phyloP scores from a whole-genome alignment of 805 yeast species.

The Lipomyces kockii region DNA sequence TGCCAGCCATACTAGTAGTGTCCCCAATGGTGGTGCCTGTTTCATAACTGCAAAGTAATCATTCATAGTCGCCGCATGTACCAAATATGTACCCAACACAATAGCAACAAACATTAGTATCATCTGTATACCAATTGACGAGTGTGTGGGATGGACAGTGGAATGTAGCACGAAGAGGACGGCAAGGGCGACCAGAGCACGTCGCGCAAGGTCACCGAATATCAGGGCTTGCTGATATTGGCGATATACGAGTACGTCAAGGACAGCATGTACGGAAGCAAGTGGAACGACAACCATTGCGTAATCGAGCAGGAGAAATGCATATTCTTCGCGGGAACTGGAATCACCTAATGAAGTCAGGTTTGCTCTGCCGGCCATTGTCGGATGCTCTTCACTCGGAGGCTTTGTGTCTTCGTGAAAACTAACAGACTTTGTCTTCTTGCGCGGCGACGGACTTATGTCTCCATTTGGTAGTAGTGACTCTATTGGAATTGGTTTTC shows the following conservation, averaged over 20 bases:
- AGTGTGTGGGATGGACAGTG: constrained; percentile 40
- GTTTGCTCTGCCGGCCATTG: constrained; percentile 13
- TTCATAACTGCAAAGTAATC: constrained; percentile 49
- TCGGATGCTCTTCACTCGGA: constrained; percentile 27
- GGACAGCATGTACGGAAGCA: constrained; percentile 44
- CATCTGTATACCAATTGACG: constrained; percentile 36
- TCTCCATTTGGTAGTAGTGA: constrained; percentile 9
- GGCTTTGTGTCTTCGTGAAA: constrained; percentile 34
- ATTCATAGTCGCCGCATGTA: constrained; percentile 44
- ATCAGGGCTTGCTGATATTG: constrained; percentile 45
- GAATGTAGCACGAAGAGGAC: constrained; percentile 42
- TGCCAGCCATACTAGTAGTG: constrained; percentile 49
- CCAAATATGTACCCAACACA: constrained; percentile 45
- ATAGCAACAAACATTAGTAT: constrained; percentile 38
- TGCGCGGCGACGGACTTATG: constrained; percentile 12
- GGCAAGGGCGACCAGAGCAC: constrained; percentile 41
- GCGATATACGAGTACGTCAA: constrained; percentile 46
- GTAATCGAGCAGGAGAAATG: constrained; percentile 42
- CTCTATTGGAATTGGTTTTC: constrained; percentile 9
- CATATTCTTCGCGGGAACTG: constrained; percentile 35
- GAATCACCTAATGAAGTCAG: constrained; percentile 1
- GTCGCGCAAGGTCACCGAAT: constrained; percentile 33
- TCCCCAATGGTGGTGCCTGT: constrained; percentile 50
- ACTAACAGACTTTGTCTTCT: constrained; percentile 20
- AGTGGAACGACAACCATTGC: constrained; percentile 43